phyloP scores from a whole-genome alignment of 257 asterid species.

The Solanum tarapatanum region DNA sequence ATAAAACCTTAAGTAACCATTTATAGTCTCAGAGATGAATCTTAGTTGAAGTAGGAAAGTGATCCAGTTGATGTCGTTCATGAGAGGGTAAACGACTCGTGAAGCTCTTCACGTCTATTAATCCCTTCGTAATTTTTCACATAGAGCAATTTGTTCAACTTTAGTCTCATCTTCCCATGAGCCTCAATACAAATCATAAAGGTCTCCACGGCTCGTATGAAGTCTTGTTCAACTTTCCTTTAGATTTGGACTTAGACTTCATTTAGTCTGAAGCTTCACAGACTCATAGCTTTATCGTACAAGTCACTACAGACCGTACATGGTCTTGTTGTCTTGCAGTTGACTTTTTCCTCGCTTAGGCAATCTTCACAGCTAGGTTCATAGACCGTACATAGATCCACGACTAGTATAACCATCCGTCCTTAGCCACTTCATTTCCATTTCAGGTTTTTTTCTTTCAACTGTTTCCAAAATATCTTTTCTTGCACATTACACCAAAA shows the following conservation, averaged over 20 bases:
- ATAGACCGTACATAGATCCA: no score
- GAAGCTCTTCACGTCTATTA: no score
- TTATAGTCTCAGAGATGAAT: background rate
- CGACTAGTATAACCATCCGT: no score
- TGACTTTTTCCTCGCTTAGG: background rate
- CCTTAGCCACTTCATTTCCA: no score
- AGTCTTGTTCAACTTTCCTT: background rate
- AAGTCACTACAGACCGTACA: background rate
- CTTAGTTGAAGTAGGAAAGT: background rate
- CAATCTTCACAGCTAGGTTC: no score
- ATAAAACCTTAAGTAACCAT: background rate
- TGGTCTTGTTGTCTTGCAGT: background rate
- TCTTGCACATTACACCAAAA: background rate
- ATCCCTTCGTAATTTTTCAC: background rate
- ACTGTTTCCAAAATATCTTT: no score
- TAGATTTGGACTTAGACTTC: background rate
- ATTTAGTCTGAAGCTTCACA: background rate
- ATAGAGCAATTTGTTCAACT: background rate
- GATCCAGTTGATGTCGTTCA: background rate
- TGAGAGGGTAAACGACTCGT: background rate
- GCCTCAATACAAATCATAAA: background rate
- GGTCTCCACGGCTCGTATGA: background rate
- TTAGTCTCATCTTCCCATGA: background rate
- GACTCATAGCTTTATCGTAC: background rate
- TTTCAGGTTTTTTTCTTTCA: no score